Base-by-base conservation (phyloP, 192 early-diverging fungal species). In the Chytriomyces sp. region DNA sequence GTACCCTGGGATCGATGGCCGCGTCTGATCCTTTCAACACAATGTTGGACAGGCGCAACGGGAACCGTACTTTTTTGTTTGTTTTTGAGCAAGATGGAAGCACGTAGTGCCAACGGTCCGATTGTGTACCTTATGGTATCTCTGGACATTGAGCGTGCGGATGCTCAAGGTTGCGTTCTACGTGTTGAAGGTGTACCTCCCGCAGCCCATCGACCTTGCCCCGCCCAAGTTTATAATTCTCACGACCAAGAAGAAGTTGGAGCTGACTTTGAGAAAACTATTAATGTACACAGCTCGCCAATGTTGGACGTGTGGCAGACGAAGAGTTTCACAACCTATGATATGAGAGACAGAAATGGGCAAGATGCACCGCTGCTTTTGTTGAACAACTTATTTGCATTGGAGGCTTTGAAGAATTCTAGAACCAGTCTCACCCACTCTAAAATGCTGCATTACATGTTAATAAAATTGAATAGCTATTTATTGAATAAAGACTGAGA, bases 231-330 rank as follows among this genome's bases (percentile, higher is more conserved):
- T 75, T 68, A 88, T 91, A 63, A 78, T 98, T 3, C 78, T 99
- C 22, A 90, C 90, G 25, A 99, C 96, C 41, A 99, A 99, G 84
- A 89, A 98, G 66, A 95, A 98, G 83, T 86, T 99, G 39, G 85
- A 81, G 58, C 64, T n/a, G n/a, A n/a, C n/a, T n/a, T 98, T 70
- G 92, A 92, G 77, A 99, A 99, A 80, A 85, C 82, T n/a, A n/a
- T n/a, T 1, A 92, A 91, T 72, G 93, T 92, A 31, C 84, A 94
- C 37, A 90, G 87, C 34, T 96, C 93, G 94, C 85, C 91, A 34
- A 78, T 88, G 22, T 77, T 96, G 32, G 92, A 89, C 69, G 88
- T 90, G 34, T 88, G 77, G 31, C 22, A 32, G 34, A 76, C 91
- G 38, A 86, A 77, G 53, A 82, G 78, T 61, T 91, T 91, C 89